Base-by-base conservation (phyloP, 1,139 yeast genomes). In the Saccharomyces pastorianus region DNA sequence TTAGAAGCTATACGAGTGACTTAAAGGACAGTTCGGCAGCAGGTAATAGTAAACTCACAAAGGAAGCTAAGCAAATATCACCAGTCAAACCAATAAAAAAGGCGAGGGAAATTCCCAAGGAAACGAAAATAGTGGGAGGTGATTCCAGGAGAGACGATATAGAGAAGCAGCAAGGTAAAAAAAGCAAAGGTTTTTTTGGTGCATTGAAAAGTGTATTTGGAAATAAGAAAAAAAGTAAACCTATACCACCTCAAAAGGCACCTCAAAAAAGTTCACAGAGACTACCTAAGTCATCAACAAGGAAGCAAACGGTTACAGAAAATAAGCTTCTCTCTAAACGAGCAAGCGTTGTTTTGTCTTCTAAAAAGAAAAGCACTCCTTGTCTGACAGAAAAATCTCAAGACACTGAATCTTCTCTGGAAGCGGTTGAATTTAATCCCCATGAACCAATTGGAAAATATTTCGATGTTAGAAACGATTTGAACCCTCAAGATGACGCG, bases 1-100 rank as follows among this genome's bases (percentile, higher is more conserved):
- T 64, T 38, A 61, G 69, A 54, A 67, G 70, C 54, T 53, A 63
- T 55, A 55, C 51, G 2, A 65, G 67, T 51, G 70, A 66, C 52
- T 31, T 63, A 23, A 61, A 61, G 47, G 60, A 58, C 26, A 20
- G 44, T 31, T 14, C 46, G 13, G 17, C 51, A 6, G 20, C 23
- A 14, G 23, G 25, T 42, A 41, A 48, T 2, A 29, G 26, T 11
- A 42, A 29, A 41, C 26, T 4, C 13, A 7, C 46, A 47, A 29
- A 44, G 26, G 11, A 27, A 29, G 31, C n/a, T 27, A 27, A 27
- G 34, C 14, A 17, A 42, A n/a, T 48, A 4, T 27, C n/a, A 27
- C 47, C 11, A 13, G 27, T 14, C 25, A 49, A 23, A 32, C 47
- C 27, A 6, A 7, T 5, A 29, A 29, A 29, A 14, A 49, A 23